Evolutionary conservation across 805 yeast species (phyloP).

Genomic region (Nakazawaea peltata): DNA sequence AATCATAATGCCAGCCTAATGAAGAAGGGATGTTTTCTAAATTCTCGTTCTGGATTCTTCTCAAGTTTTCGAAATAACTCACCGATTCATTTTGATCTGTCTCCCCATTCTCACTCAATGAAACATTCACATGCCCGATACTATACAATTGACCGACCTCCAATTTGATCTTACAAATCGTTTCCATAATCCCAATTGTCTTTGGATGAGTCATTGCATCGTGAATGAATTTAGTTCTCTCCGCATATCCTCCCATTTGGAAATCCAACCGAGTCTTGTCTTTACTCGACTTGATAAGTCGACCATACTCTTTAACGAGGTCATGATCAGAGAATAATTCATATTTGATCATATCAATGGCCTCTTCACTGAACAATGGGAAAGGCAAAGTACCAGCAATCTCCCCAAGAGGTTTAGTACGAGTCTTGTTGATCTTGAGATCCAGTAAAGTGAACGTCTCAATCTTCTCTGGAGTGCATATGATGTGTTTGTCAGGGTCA

Average conservation of each 20-base stretch:
- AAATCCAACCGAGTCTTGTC: conserved; percentile 31
- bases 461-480: conserved; percentile 29
- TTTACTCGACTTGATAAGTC: conserved; percentile 24
- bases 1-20: conserved; percentile 40
- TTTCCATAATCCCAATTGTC: conserved; percentile 35
- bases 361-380: conserved; percentile 50
- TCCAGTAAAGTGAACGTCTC: conserved; percentile 29
- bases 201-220: conserved; percentile 46
- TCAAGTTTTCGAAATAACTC: conserved; percentile 11
- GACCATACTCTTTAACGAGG: conserved; percentile 30
- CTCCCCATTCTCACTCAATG: conserved; percentile 23
- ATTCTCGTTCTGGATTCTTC: conserved; percentile 14
- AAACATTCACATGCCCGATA: conserved; percentile 41
- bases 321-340: conserved; percentile 37
- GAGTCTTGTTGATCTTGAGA: conserved; percentile 28
- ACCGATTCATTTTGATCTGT: conserved; percentile 11
- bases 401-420: conserved; percentile 24
- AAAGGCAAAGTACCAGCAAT: conserved; percentile 46
- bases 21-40: conserved; percentile 33
- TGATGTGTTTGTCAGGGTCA: conserved; percentile 29
- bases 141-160: conserved; percentile 37
- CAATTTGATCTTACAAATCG: conserved; percentile 37
- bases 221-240: conserved; percentile 33
- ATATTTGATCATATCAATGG: conserved; percentile 43
- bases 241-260: conserved; percentile 38